These are phyloP conservation scores for Mitragyna speciosa DNA, from an alignment of 257 asterid genomes.

Conservation along the genomic window DNA sequence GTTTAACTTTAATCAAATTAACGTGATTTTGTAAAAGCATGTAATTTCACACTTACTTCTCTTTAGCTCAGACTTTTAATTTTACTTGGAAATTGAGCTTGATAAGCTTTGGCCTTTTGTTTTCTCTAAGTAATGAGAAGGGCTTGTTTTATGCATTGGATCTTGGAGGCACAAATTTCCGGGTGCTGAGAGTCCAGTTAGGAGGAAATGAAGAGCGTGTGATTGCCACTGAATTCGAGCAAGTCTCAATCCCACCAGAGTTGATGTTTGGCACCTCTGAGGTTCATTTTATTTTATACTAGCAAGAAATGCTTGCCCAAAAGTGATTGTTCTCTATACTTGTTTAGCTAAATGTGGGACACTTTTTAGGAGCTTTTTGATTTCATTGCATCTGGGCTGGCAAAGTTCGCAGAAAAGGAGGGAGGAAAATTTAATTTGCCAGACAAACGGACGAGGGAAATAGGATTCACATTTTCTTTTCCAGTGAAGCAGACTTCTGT, in stretches of 20 bases:
- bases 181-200: conserved; percentile 71
- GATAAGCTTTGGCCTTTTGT: conserved; percentile 6
- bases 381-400: conserved; percentile 76
- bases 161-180: conserved; percentile 87
- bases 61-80: neutral
- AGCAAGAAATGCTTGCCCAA: neutral
- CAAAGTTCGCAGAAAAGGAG: conserved; percentile 54
- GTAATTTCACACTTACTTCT: neutral
- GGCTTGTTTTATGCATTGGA: conserved; percentile 79
- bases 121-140: conserved; percentile 56
- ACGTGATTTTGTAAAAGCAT: neutral
- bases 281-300: conserved; percentile 32
- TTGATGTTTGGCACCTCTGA: conserved; percentile 63
- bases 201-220: conserved; percentile 76
- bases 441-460: conserved; percentile 52
- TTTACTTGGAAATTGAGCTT: conserved; percentile 1
- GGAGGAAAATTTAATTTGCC: conserved; percentile 49
- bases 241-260: conserved; percentile 64
- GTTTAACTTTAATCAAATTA: no score
- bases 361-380: conserved; percentile 63
- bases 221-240: conserved; percentile 60
- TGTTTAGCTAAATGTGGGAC: neutral
- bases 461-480: conserved; percentile 81
- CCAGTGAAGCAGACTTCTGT: conserved; percentile 77
- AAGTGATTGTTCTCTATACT: neutral